Conservation (phyloP, 2,329 filamentous ascomycete genomes). For the Penicillium verrucosum region DNA sequence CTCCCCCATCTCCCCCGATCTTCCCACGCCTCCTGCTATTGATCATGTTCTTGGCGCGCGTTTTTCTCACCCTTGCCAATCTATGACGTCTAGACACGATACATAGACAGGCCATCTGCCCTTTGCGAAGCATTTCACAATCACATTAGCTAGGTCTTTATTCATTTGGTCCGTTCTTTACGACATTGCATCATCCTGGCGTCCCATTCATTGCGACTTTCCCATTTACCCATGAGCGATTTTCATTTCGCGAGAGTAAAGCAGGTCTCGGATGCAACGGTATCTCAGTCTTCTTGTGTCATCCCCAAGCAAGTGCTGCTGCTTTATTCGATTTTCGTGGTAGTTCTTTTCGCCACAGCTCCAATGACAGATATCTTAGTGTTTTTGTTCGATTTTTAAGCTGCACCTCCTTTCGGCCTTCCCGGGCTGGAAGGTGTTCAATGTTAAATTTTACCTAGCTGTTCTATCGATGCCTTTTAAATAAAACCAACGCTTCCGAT, state of each 20-base stretch:
- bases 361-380: background rate
- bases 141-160: background rate
- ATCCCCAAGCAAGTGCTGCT: background rate
- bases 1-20: too few relatives aligned
- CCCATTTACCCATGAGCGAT: constrained; percentile 2
- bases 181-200: constrained; percentile 17
- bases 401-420: too few relatives aligned
- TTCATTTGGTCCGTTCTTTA: constrained; percentile 4
- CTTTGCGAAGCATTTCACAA: background rate
- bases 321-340: background rate
- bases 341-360: background rate
- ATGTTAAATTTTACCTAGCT: background rate
- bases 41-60: background rate
- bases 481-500: background rate
- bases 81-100: constrained; percentile 11
- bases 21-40: background rate
- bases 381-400: background rate
- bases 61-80: background rate
- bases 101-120: background rate
- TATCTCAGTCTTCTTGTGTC: background rate
- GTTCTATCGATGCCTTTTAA: background rate
- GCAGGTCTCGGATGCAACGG: background rate
- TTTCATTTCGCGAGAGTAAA: background rate
- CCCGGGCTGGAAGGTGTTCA: too few relatives aligned
- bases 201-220: constrained; percentile 8